A percentile compares a stretch with the other conserved stretches of the same genome.
These are phyloP conservation scores for Huiozyma sinensis DNA, from an alignment of 805 yeast species.

Conservation along the genomic window DNA sequence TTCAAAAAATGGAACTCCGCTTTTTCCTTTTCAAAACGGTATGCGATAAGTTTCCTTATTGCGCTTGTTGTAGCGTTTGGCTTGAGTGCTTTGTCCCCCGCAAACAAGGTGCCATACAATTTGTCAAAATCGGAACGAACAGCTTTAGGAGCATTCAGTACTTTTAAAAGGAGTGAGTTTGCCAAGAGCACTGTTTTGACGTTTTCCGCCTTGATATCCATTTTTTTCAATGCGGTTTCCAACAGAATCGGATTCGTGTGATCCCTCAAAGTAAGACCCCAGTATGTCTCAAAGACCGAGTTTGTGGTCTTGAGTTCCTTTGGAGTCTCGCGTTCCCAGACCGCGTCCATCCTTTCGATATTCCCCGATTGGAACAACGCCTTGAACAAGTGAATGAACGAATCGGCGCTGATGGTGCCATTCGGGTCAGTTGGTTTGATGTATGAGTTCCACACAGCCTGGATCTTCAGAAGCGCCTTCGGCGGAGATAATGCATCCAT, in stretches of 20 bases:
- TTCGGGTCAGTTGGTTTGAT: constrained; percentile 7
- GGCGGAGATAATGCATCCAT: constrained; percentile 7
- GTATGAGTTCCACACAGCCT: constrained; percentile 26
- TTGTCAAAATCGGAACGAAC: constrained; percentile 8
- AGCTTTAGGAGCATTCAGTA: constrained; percentile 7
- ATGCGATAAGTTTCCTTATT: constrained; percentile 17
- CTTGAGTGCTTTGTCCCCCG: background rate
- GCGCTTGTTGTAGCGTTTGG: constrained; percentile 12
- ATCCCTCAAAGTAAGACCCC: constrained; percentile 8
- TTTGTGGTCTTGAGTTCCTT: constrained; percentile 10
- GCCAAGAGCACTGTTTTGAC: background rate
- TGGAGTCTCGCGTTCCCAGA: constrained; percentile 23
- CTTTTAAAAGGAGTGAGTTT: constrained; percentile 13
- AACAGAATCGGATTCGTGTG: constrained; percentile 1
- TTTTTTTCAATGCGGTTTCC: constrained; percentile 2
- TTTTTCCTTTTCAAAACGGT: constrained; percentile 6
- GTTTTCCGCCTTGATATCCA: background rate
- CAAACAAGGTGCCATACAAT: constrained; percentile 8
- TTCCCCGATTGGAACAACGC: constrained; percentile 16
- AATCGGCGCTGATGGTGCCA: constrained; percentile 5
- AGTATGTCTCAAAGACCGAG: constrained; percentile 14
- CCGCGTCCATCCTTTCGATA: constrained; percentile 8
- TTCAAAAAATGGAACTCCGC: constrained; percentile 12
- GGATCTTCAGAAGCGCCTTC: constrained; percentile 15
- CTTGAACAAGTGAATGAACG: constrained; percentile 16